Percentiles rank a stretch among this genome's conserved stretches.
Evolutionary conservation across 352 stramenopile species (phyloP).

Genomic region (Globisporangium megalacanthum): DNA sequence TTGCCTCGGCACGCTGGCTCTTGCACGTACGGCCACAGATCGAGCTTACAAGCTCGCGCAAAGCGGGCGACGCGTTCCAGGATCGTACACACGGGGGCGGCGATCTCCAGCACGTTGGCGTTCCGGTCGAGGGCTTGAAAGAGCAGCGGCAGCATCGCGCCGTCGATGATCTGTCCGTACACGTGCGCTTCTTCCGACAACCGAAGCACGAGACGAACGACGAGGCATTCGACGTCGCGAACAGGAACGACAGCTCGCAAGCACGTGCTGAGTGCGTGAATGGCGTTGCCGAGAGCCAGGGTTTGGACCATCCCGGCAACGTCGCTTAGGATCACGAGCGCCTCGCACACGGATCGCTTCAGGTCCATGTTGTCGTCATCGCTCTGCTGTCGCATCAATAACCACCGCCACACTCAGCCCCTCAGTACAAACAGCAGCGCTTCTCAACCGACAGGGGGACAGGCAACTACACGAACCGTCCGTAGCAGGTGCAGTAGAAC

Average conservation of each 20-base stretch:
- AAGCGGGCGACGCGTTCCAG: slow-evolving; percentile 69
- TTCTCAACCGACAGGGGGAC: background rate
- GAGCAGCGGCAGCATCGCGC: slow-evolving; percentile 39
- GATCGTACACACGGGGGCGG: slow-evolving; percentile 44
- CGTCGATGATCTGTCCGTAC: slow-evolving; percentile 52
- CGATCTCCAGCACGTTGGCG: slow-evolving; percentile 39
- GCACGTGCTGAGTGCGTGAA: slow-evolving; percentile 31
- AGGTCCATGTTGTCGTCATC: slow-evolving; percentile 24
- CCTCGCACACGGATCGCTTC: slow-evolving; percentile 35
- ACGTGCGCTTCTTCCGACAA: slow-evolving; percentile 33
- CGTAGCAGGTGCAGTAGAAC: slow-evolving; percentile 30
- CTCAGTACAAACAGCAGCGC: background rate
- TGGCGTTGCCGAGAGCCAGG: slow-evolving; percentile 35
- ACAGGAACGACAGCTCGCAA: slow-evolving; percentile 16
- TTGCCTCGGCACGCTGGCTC: slow-evolving; percentile 24
- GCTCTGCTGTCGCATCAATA: slow-evolving; percentile 7
- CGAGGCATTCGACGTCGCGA: slow-evolving; percentile 27
- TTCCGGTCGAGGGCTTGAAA: slow-evolving; percentile 60
- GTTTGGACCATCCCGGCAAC: slow-evolving; percentile 30
- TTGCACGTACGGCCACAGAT: slow-evolving; percentile 45
- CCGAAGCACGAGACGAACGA: slow-evolving; percentile 29
- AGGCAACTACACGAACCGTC: slow-evolving; percentile 14
- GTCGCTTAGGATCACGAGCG: slow-evolving; percentile 31
- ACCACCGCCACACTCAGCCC: background rate
- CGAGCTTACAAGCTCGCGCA: slow-evolving; percentile 44